These are phyloP conservation scores for Saccharomyces mikatae DNA, from an alignment of 805 yeast species.

Conservation along the genomic window DNA sequence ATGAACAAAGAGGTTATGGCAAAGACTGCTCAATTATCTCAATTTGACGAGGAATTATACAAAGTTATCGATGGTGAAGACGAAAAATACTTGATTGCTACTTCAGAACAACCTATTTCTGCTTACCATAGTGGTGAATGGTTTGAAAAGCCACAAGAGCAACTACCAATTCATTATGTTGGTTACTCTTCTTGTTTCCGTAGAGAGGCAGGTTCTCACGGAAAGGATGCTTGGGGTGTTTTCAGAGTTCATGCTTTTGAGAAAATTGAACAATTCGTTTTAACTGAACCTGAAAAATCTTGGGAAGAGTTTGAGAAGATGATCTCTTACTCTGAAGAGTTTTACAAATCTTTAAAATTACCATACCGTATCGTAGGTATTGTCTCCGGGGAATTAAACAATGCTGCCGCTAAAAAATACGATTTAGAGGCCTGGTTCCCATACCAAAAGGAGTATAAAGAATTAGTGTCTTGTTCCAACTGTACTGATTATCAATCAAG, in stretches of 20 bases:
- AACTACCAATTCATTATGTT: conserved; percentile 92
- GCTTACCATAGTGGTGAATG: conserved; percentile 97
- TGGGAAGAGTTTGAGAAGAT: conserved; percentile 96
- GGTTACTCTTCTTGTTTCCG: conserved; percentile 98
- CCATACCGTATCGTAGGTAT: conserved; percentile 97
- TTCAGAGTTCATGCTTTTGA: conserved; percentile 98
- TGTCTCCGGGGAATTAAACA: conserved; percentile 96
- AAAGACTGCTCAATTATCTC: conserved; percentile 95
- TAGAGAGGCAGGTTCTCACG: conserved; percentile 98
- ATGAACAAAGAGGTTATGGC: conserved; percentile 99
- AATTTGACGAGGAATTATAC: conserved; percentile 95
- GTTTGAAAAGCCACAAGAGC: conserved; percentile 96
- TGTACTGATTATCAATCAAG: conserved; percentile 99
- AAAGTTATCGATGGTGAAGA: conserved; percentile 95
- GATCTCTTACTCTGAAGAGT: conserved; percentile 86
- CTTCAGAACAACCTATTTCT: conserved; percentile 97
- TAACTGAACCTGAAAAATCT: conserved; percentile 96
- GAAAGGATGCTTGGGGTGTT: conserved; percentile 99
- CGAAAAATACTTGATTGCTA: conserved; percentile 95
- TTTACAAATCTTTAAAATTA: conserved; percentile 81
- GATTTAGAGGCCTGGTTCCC: conserved; percentile 99
- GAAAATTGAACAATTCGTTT: conserved; percentile 91
- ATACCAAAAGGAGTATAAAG: conserved; percentile 96
- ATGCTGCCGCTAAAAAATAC: conserved; percentile 97
- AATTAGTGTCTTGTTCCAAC: conserved; percentile 95